Evolutionary conservation across 2,329 filamentous ascomycete species (phyloP), one percentile per base, ranked within the genome.

Genomic region (Malbranchea zuffiana): DNA sequence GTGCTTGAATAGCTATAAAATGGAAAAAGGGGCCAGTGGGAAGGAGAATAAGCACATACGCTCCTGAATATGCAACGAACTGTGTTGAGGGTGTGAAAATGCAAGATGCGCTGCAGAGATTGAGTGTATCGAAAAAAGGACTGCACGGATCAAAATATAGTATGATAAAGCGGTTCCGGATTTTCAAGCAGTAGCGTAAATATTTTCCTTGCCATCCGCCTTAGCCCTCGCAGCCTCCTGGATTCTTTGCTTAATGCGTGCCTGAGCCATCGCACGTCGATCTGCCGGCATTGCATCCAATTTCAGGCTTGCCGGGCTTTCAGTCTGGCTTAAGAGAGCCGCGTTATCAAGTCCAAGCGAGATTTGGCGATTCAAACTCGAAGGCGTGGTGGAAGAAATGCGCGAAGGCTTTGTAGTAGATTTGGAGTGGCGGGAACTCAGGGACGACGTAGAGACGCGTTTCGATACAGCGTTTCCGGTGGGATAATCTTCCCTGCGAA

Each of bases 191-290:
- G 37, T 32, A 5, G 48, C 29, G 27, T 40, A 44, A 3, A 50
- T 37, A 45, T 56, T 59, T 39, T 60, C 57, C 39, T 58, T 59
- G 17, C 53, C 57, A n/a, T 50, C 47, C 18, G 30, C 31, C 13
- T 37, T 34, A 3, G 13, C 12, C 13, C 23, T 47, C 46, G 41
- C 44, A 48, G 20, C 33, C 35, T 43, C 48, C 18, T 52, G 45
- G 29, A 48, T 45, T 40, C 51, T 55, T 27, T 50, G 52, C 30
- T 52, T 54, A 8, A 62, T 47, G 24, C 59, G 50, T n/a, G 52
- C 55, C 38, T 55, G 50, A 3, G 59, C 58, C 6, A 54, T 54
- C 3, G 56, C 47, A 35, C 50, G 35, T 15, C 59, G 51, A 19
- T 62, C 59, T 2, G 55, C 40, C 4, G 55, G 45, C 7, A 59